Evolutionary conservation across 2,329 filamentous ascomycete genomes (phyloP).

Genomic region (Ophiostoma novo-ulmi): DNA sequence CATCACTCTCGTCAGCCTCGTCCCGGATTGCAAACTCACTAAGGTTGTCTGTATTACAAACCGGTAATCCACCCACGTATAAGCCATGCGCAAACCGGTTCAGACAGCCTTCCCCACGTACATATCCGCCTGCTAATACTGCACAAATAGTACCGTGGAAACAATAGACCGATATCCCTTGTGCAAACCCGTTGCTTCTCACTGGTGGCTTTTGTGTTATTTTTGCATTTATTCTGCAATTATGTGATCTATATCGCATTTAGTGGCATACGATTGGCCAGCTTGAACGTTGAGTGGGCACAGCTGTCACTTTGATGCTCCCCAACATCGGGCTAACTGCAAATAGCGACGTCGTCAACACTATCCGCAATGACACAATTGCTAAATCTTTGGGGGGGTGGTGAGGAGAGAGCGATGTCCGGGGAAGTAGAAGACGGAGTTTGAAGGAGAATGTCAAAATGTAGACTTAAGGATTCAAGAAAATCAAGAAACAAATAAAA

Average conservation of each 20-base stretch:
- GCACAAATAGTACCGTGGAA: not conserved
- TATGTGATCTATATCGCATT: not conserved
- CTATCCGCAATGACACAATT: conserved; percentile 22
- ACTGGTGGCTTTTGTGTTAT: not conserved
- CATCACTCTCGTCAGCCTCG: conserved; percentile 7
- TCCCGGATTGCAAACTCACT: not conserved
- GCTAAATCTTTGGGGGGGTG: conserved; percentile 2
- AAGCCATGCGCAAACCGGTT: not conserved
- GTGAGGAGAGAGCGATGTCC: not conserved
- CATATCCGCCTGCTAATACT: not conserved
- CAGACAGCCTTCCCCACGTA: not conserved
- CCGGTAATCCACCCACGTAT: too few relatives aligned
- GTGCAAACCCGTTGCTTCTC: not conserved
- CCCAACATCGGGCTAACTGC: conserved; percentile 3
- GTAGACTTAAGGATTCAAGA: not conserved
- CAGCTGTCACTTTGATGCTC: not conserved
- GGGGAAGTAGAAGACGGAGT: not conserved
- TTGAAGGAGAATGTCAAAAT: not conserved
- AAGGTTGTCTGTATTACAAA: not conserved
- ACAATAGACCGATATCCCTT: not conserved
- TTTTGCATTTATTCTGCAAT: not conserved
- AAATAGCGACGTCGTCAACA: conserved; percentile 20
- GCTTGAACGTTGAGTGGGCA: not conserved
- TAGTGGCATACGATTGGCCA: not conserved
- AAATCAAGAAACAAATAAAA: not conserved